Conservation (phyloP, 345 rosid species). For the Brassica incana region DNA sequence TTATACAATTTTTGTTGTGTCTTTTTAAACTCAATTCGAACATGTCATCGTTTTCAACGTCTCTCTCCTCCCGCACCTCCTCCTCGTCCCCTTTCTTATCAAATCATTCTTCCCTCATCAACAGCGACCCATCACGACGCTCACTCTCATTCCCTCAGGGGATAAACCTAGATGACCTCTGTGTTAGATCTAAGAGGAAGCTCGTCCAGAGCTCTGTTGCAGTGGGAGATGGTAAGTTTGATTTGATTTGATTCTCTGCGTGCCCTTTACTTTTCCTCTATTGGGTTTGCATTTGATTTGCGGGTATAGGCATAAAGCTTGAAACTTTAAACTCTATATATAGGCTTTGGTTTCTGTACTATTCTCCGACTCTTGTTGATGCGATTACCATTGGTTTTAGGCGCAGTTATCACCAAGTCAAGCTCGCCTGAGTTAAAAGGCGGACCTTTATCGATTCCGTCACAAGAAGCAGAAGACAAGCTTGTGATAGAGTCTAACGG, state of each 20-base stretch:
- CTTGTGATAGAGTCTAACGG: conserved; percentile 44
- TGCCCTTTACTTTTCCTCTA: not conserved
- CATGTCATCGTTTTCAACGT: conserved; percentile 30
- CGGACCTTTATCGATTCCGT: conserved; percentile 40
- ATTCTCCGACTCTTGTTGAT: not conserved
- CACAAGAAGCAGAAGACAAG: conserved; percentile 42
- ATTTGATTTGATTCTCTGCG: not conserved
- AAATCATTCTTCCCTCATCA: conserved; percentile 31
- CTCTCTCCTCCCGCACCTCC: conserved; percentile 27
- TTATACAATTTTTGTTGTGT: not conserved
- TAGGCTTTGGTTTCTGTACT: not conserved
- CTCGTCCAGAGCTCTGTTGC: conserved; percentile 41
- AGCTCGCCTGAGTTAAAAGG: conserved; percentile 39
- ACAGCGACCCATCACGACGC: conserved; percentile 31
- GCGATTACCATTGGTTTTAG: conserved; percentile 37
- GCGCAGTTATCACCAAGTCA: conserved; percentile 53
- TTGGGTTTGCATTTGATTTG: conserved; percentile 6
- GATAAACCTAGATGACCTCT: conserved; percentile 36
- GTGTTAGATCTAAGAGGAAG: conserved; percentile 44
- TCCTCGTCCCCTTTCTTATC: conserved; percentile 32
- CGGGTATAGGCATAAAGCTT: not conserved
- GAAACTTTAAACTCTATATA: not conserved
- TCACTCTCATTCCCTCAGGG: conserved; percentile 44
- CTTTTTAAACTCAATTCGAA: conserved; percentile 1
- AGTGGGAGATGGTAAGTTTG: conserved; percentile 51